Percentiles rank a stretch among this genome's conserved stretches.
Conservation (phyloP, 306 rosid species). For the Lotus japonicus region DNA sequence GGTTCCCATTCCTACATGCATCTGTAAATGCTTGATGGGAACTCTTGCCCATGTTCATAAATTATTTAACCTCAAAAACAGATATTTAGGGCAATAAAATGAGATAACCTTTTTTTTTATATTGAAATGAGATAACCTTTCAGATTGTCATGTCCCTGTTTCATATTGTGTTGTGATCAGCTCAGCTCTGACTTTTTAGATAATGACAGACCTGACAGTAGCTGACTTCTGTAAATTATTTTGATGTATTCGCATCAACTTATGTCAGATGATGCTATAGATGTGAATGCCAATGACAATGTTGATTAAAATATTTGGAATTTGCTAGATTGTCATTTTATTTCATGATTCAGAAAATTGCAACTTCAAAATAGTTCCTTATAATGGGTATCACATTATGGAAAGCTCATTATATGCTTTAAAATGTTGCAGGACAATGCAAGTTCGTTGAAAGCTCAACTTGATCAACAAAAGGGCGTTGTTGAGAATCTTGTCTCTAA, state of each 20-base stretch:
- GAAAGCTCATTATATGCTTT: conserved; percentile 8
- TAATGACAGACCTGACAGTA: background rate
- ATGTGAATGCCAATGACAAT: background rate
- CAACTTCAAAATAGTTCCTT: conserved; percentile 12
- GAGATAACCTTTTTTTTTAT: conserved; percentile 7
- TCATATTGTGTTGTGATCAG: conserved; percentile 14
- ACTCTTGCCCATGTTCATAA: background rate
- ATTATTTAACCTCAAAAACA: background rate
- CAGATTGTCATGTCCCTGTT: background rate
- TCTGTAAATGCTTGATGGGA: conserved; percentile 7
- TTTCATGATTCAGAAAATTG: conserved; percentile 13
- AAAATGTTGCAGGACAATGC: conserved; percentile 80
- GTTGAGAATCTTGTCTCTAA: conserved; percentile 93
- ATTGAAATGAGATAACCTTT: conserved; percentile 6
- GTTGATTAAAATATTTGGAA: background rate
- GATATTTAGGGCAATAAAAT: background rate
- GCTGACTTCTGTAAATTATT: conserved; percentile 8
- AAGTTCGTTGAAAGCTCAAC: conserved; percentile 77
- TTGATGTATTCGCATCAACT: background rate
- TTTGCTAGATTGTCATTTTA: conserved; percentile 8
- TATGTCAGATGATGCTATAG: conserved; percentile 2
- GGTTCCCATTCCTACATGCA: background rate
- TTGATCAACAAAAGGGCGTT: conserved; percentile 91
- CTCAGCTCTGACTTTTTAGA: conserved; percentile 1
- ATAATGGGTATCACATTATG: background rate